Conservation (phyloP, 306 rosid species). For the Acacia melanoxylon region DNA sequence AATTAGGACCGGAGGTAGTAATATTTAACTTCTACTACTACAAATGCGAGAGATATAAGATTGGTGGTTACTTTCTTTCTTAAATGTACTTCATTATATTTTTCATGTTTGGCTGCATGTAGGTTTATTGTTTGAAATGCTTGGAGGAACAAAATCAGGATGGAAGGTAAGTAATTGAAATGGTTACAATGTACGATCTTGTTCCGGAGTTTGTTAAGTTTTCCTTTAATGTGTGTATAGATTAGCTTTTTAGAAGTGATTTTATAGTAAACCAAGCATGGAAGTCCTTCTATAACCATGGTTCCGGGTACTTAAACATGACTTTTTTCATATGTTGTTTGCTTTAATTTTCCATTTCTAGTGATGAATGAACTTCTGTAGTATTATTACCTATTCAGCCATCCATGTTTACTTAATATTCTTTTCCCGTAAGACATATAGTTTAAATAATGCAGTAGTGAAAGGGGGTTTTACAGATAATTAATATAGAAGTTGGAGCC, state of each 20-base stretch:
- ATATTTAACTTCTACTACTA: background rate
- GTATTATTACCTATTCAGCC: background rate
- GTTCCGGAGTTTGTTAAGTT: background rate
- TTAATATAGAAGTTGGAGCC: background rate
- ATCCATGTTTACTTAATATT: background rate
- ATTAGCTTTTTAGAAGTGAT: too few species aligned
- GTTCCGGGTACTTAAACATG: too few species aligned
- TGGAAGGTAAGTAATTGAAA: conserved; percentile 73
- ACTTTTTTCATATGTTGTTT: background rate
- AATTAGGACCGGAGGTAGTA: too few species aligned
- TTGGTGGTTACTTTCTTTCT: background rate
- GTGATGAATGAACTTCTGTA: background rate
- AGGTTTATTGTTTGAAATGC: conserved; percentile 87
- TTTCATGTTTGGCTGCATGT: conserved; percentile 20
- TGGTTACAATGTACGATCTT: background rate
- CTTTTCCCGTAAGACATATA: background rate
- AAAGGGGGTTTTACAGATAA: background rate
- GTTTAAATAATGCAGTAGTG: background rate
- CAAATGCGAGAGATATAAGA: conserved; percentile 1
- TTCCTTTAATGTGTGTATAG: background rate
- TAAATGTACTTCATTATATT: background rate
- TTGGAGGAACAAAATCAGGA: conserved; percentile 72
- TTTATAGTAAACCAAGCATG: too few species aligned
- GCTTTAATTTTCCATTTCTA: background rate
- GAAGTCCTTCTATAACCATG: too few species aligned